These are phyloP conservation scores for Nemania sp. DNA, from an alignment of 2,329 filamentous ascomycete genomes.

Conservation along the genomic window DNA sequence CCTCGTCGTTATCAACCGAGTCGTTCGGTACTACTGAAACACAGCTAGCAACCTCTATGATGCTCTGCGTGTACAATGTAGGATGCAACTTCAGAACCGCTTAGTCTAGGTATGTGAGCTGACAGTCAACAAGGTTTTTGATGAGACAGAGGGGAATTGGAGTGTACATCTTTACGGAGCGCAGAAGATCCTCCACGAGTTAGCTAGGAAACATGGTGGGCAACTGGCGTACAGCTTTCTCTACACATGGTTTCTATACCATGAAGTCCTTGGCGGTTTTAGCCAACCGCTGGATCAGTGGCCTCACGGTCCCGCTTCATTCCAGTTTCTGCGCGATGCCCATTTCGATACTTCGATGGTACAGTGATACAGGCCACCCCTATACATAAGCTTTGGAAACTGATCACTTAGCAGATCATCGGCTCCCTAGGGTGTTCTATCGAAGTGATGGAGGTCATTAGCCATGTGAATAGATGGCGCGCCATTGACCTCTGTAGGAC, in stretches of 20 bases:
- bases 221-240: slow-evolving; percentile 54
- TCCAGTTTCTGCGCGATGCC: slow-evolving; percentile 49
- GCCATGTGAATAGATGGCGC: slow-evolving; percentile 55
- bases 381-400: slow-evolving; percentile 5
- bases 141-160: slow-evolving; percentile 61
- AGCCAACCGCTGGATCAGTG: slow-evolving; percentile 52
- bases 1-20: slow-evolving; percentile 53
- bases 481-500: slow-evolving; percentile 50
- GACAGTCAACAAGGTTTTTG: slow-evolving; percentile 57
- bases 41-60: slow-evolving; percentile 62
- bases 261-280: slow-evolving; percentile 60
- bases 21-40: slow-evolving; percentile 51
- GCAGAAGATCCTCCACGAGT: slow-evolving; percentile 52
- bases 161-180: slow-evolving; percentile 59
- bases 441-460: slow-evolving; percentile 59
- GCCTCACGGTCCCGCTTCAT: slow-evolving; percentile 45
- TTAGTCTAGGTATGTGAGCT: background rate
- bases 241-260: slow-evolving; percentile 61
- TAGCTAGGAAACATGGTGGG: slow-evolving; percentile 46
- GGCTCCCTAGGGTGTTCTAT: slow-evolving; percentile 61
- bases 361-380: slow-evolving; percentile 20
- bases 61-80: slow-evolving; percentile 64
- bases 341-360: slow-evolving; percentile 51
- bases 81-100: slow-evolving; percentile 34
- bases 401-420: slow-evolving; percentile 54